Conservation (phyloP, 345 rosid species). For the Linum tenue region DNA sequence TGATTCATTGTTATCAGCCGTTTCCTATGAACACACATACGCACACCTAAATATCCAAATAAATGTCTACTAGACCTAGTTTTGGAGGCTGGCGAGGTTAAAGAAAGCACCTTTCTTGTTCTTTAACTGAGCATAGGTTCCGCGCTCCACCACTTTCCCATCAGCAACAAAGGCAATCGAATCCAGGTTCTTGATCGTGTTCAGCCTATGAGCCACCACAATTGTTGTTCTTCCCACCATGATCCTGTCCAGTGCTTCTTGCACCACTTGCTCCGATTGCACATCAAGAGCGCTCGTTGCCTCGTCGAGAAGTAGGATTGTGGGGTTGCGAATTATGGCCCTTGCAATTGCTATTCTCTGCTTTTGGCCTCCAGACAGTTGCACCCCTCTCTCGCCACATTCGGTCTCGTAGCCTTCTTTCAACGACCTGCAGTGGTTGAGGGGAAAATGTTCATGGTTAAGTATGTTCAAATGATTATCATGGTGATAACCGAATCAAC, state of each 20-base stretch:
- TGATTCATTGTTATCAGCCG: background rate
- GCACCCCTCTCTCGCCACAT: slow-evolving; percentile 30
- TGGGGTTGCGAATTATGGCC: slow-evolving; percentile 59
- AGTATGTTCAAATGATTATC: no score
- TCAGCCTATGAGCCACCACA: slow-evolving; percentile 70
- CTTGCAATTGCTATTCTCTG: slow-evolving; percentile 76
- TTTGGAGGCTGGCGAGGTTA: slow-evolving; percentile 39
- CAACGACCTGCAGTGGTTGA: slow-evolving; percentile 29
- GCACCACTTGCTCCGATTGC: slow-evolving; percentile 68
- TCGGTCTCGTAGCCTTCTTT: slow-evolving; percentile 66
- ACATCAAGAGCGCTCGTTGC: slow-evolving; percentile 76
- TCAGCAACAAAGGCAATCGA: slow-evolving; percentile 55
- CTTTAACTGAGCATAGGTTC: slow-evolving; percentile 49
- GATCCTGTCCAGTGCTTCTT: slow-evolving; percentile 60
- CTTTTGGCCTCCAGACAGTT: background rate
- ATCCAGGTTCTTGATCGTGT: slow-evolving; percentile 53
- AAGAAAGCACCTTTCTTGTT: slow-evolving; percentile 51
- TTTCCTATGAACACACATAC: background rate
- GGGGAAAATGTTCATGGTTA: no score
- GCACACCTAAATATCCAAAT: background rate
- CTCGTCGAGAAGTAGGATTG: slow-evolving; percentile 59
- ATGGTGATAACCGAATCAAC: no score
- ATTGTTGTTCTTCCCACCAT: slow-evolving; percentile 60
- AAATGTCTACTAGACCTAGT: background rate
- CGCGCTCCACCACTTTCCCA: slow-evolving; percentile 56